Conservation (phyloP, 129 eudicot genomes). For the Flaveria ramosissima region DNA sequence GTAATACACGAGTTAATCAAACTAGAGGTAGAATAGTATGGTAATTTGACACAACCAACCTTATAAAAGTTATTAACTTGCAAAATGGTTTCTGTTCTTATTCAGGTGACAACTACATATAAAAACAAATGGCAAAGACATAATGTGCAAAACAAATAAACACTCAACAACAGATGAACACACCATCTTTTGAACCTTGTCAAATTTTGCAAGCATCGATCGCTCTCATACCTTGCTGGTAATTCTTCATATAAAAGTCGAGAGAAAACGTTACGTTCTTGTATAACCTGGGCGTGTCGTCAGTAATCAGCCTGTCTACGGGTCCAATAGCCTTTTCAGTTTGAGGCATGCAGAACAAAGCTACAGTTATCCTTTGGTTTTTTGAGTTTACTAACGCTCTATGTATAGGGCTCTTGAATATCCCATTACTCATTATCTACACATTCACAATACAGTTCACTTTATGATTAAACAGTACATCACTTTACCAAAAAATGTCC, state of each 20-base stretch:
- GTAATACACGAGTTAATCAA: too few species aligned
- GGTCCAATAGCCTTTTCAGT: slow-evolving; percentile 53
- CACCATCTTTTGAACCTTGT: slow-evolving; percentile 7
- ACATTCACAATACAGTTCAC: background rate
- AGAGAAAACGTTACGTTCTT: slow-evolving; percentile 37
- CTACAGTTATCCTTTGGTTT: slow-evolving; percentile 47
- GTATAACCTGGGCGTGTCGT: slow-evolving; percentile 46
- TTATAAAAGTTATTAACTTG: background rate
- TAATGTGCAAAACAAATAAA: background rate
- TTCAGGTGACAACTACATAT: background rate
- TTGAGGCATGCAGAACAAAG: slow-evolving; percentile 54
- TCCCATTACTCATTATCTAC: slow-evolving; percentile 73
- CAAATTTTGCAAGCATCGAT: slow-evolving; percentile 48
- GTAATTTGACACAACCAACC: background rate
- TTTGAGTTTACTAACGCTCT: slow-evolving; percentile 47
- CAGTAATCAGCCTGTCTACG: slow-evolving; percentile 39
- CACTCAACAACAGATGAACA: background rate
- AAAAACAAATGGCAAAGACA: slow-evolving; percentile 48
- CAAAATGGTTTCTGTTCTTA: background rate
- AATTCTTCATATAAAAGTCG: slow-evolving; percentile 36
- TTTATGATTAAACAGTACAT: too few species aligned
- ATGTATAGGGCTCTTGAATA: slow-evolving; percentile 64
- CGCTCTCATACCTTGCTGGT: slow-evolving; percentile 47
- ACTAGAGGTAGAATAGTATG: background rate
- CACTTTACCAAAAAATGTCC: too few species aligned